Evolutionary conservation across 768 basidiomycete genomes (phyloP), one percentile per base, ranked within the genome.

Genomic region (Zangia roseola): DNA sequence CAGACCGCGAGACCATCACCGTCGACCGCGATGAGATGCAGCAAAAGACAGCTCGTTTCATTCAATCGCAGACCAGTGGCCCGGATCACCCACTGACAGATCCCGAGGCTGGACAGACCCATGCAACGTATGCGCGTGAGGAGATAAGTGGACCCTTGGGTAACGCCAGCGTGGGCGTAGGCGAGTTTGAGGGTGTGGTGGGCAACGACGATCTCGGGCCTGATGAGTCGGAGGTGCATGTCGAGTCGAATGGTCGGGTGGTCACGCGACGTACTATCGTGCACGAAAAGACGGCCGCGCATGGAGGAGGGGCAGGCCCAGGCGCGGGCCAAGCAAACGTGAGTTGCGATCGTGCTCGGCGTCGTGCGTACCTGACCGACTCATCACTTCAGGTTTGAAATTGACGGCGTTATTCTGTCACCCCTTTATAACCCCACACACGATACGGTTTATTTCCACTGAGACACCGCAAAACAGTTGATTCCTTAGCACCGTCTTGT

Each of bases 101-200:
- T 23, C 38, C 43, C 6, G 58, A 68, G 7, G 46, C 42, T 25
- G 55, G 49, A 10, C 45, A 37, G 4, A 61, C 62, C 30, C 68
- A 62, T 10, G 67, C 69, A 3, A 16, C 47, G 9, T 67, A 68
- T 35, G 52, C 55, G 0, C 64, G 58, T 25, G 67, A 68, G 0
- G 62, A 68, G 45, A 34, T 68, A 5, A 33, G 39, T 14, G 67
- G 67, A 0, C 69, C 67, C 0, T 54, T 68, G 3, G 54, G 69
- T 1, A 48, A 41, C 23, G 64, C 62, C 0, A 47, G 64, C n/a
- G 55, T 66, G 9, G 64, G 64, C 21, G 55, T 66, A 9, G 66
- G 64, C 19, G 67, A 68, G 16, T 61, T 67, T 10, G 67, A 68
- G 21, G 64, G 62, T 0, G 48, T 69, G 1, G 58, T 64, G 5